phyloP scores from a whole-genome alignment of 306 rosid species.

The Purshia tridentata region DNA sequence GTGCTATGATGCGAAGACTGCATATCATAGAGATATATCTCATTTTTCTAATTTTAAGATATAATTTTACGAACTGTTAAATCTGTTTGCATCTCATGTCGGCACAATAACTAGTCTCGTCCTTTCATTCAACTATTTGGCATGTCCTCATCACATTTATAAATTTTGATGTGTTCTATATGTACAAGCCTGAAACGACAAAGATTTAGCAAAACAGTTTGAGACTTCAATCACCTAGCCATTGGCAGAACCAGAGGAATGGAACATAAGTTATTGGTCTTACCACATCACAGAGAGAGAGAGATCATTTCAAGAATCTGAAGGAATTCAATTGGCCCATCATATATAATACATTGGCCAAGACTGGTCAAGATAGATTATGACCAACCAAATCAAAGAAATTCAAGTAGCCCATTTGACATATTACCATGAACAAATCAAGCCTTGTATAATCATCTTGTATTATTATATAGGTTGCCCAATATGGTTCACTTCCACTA shows the following conservation, averaged over 20 bases:
- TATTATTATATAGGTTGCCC: neutral
- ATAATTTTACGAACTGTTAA: no score
- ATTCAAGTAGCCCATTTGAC: neutral
- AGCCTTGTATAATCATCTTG: neutral
- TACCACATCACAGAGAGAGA: neutral
- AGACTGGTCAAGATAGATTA: neutral
- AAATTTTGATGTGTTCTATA: slow-evolving; percentile 27
- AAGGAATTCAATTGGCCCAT: neutral
- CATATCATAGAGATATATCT: no score
- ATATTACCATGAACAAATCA: neutral
- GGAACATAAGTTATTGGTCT: slow-evolving; percentile 18
- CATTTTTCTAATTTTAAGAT: no score
- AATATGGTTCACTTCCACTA: neutral
- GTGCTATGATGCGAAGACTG: no score
- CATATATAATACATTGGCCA: neutral
- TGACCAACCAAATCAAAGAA: neutral
- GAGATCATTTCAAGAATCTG: neutral
- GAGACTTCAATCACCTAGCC: slow-evolving; percentile 26
- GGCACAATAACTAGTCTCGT: no score
- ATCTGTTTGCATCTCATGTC: no score
- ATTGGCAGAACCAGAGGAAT: slow-evolving; percentile 25
- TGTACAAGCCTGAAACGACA: slow-evolving; percentile 44
- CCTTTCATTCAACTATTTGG: no score
- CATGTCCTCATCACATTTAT: no score
- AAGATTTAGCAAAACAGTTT: slow-evolving; percentile 32